phyloP scores from a whole-genome alignment of 2,329 filamentous ascomycete species.

The Tolypocladium sp. region DNA sequence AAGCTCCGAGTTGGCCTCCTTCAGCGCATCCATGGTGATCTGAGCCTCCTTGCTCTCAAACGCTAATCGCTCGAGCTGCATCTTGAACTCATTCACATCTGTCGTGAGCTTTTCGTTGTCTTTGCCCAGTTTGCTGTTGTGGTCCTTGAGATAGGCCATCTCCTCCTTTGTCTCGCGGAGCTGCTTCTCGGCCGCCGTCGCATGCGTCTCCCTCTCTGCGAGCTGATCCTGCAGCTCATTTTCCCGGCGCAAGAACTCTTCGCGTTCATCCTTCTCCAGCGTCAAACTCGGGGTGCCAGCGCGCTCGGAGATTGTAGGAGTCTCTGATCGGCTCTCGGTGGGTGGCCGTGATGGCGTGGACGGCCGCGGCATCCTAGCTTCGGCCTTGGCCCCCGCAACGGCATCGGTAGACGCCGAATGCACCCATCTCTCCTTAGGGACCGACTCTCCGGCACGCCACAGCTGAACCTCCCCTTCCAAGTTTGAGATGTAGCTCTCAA shows the following conservation, averaged over 20 bases:
- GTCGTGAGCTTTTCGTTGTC: constrained; percentile 81
- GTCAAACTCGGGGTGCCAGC: constrained; percentile 80
- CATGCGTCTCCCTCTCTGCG: constrained; percentile 79
- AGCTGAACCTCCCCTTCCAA: constrained; percentile 77
- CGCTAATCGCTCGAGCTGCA: constrained; percentile 90
- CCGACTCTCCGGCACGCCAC: constrained; percentile 82
- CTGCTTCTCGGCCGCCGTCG: constrained; percentile 69
- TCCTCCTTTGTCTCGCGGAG: constrained; percentile 81
- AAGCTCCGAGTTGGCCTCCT: constrained; percentile 90
- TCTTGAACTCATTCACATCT: constrained; percentile 87
- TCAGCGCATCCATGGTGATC: constrained; percentile 95
- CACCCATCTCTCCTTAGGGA: constrained; percentile 86
- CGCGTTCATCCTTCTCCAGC: constrained; percentile 91
- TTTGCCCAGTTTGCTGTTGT: constrained; percentile 71
- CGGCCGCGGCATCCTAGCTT: constrained; percentile 37
- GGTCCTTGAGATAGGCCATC: constrained; percentile 74
- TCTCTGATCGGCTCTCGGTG: constrained; percentile 52
- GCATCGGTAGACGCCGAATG: constrained; percentile 48
- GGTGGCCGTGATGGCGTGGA: constrained; percentile 42
- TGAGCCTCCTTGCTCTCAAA: constrained; percentile 96
- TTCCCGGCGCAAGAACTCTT: constrained; percentile 89
- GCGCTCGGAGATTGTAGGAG: constrained; percentile 63
- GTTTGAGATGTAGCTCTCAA: constrained; percentile 75
- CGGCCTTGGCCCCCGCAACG: constrained; percentile 26
- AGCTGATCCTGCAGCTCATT: constrained; percentile 97